These are phyloP conservation scores for Tulasnella sp. DNA, from an alignment of 768 basidiomycete species.

Conservation along the genomic window DNA sequence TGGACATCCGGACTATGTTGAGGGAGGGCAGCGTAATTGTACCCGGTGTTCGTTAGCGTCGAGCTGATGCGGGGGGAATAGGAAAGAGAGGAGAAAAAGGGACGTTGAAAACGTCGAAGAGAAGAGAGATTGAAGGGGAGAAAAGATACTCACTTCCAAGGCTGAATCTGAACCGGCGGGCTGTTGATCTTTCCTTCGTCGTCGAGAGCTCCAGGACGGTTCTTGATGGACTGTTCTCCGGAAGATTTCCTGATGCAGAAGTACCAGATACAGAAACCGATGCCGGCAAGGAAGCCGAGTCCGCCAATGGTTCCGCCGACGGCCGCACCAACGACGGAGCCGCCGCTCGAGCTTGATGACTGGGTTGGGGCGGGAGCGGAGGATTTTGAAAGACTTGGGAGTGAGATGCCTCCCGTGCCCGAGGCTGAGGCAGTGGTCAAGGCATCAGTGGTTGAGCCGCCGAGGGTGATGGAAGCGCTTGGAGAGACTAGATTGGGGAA, in stretches of 20 bases:
- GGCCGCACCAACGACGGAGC: background rate
- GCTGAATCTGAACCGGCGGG: background rate
- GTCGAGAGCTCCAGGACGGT: background rate
- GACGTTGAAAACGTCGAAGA: constrained; percentile 7
- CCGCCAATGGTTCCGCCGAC: constrained; percentile 12
- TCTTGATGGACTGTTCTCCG: background rate
- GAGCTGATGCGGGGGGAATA: background rate
- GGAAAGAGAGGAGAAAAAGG: background rate
- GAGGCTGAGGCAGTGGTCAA: background rate
- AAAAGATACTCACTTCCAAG: background rate
- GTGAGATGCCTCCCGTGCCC: background rate
- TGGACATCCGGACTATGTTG: constrained; percentile 6
- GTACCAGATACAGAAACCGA: constrained; percentile 5
- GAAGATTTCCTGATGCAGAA: background rate
- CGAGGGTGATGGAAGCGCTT: constrained; percentile 15
- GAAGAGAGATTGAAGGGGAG: background rate
- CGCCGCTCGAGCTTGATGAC: background rate
- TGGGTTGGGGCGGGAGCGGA: background rate
- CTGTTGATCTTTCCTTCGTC: background rate
- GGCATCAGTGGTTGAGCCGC: background rate
- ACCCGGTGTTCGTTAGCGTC: background rate
- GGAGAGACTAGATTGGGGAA: background rate
- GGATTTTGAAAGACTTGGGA: background rate
- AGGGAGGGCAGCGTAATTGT: constrained; percentile 8
- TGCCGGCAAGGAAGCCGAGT: constrained; percentile 2